These are phyloP conservation scores for Colletotrichum musae DNA, from an alignment of 2,329 filamentous ascomycete genomes.

Conservation along the genomic window DNA sequence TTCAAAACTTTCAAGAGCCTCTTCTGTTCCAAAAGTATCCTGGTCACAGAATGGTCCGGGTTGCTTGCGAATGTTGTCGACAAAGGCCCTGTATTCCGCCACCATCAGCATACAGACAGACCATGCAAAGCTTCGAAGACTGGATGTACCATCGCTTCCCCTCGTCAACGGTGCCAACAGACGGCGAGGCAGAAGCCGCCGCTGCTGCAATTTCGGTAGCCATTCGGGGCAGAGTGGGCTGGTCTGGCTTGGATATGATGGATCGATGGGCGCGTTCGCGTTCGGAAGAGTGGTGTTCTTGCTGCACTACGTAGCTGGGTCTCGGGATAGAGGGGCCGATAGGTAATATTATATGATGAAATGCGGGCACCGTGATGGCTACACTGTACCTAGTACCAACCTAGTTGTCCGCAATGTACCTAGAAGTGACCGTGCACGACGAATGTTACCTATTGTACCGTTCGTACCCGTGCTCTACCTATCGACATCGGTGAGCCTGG, in stretches of 20 bases:
- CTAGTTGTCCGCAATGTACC: neutral
- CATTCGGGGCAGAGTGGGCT: constrained; percentile 6
- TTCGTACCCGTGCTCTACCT: constrained; percentile 1
- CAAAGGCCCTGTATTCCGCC: constrained; percentile 76
- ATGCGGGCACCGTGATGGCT: neutral
- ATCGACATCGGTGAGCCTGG: constrained; percentile 6
- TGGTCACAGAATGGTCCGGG: constrained; percentile 86
- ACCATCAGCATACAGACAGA: constrained; percentile 9
- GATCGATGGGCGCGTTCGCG: constrained; percentile 2
- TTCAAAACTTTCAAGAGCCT: constrained; percentile 71
- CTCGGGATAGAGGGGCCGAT: constrained; percentile 25
- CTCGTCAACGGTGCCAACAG: constrained; percentile 24
- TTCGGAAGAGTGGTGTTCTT: neutral
- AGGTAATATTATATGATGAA: constrained; percentile 14
- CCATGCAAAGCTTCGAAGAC: neutral
- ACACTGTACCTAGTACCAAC: no score
- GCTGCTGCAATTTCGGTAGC: constrained; percentile 11
- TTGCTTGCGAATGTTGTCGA: constrained; percentile 84
- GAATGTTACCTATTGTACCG: neutral
- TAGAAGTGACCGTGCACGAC: constrained; percentile 25
- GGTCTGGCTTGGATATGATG: constrained; percentile 4
- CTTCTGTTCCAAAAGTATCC: constrained; percentile 63
- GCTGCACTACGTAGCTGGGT: constrained; percentile 21
- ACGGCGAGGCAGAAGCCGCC: constrained; percentile 1
- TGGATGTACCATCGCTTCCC: constrained; percentile 37